These are phyloP conservation scores for Antrodiella citrinella DNA, from an alignment of 768 basidiomycete species.

Conservation along the genomic window DNA sequence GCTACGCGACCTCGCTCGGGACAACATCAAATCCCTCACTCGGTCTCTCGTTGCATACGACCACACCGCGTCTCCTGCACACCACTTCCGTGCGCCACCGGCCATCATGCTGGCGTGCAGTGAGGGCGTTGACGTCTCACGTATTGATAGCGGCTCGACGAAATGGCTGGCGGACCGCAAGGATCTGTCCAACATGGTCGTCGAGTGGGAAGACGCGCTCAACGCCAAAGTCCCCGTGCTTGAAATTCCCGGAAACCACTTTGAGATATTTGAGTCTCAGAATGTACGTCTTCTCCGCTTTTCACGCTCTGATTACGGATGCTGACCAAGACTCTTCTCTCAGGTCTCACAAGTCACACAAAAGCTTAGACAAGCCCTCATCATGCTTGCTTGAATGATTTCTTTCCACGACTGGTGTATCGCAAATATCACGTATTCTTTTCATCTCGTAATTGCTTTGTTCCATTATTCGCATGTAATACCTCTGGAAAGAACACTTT, in stretches of 20 bases:
- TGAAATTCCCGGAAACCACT: conserved; percentile 63
- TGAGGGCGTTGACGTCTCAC: conserved; percentile 25
- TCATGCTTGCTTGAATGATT: too few species aligned
- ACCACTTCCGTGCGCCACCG: conserved; percentile 21
- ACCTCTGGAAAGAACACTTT: too few species aligned
- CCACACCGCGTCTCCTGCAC: conserved; percentile 20
- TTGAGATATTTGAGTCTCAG: conserved; percentile 41
- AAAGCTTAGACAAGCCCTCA: too few species aligned
- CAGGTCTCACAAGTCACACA: too few species aligned
- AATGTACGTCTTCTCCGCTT: conserved; percentile 34
- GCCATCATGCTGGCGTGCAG: conserved; percentile 45
- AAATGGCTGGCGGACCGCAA: conserved; percentile 34
- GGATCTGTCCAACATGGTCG: conserved; percentile 23
- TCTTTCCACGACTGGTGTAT: too few species aligned
- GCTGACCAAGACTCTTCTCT: too few species aligned
- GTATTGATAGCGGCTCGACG: background rate
- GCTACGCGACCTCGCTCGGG: conserved; percentile 2
- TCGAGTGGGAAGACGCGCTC: conserved; percentile 42
- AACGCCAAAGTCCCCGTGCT: conserved; percentile 31
- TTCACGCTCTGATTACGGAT: too few species aligned
- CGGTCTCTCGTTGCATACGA: conserved; percentile 39
- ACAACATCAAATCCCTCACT: conserved; percentile 19
- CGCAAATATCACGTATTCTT: too few species aligned
- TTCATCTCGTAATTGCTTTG: too few species aligned
- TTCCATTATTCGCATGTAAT: too few species aligned